Conservation (phyloP, 225 moss, liverwort and hornwort species). For the Polytrichum commune region DNA sequence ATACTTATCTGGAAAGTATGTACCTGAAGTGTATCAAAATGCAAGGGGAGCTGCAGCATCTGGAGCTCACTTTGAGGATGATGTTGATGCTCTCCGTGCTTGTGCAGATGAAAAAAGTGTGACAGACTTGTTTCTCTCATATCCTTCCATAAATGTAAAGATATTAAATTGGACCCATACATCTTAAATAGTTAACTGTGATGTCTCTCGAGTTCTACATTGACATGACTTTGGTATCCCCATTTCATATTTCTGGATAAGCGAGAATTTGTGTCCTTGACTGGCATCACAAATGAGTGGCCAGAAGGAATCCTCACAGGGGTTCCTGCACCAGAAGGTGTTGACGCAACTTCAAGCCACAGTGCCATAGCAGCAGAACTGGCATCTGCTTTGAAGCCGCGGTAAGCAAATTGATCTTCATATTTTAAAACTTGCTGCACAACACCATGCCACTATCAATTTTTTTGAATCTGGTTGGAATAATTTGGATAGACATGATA, state of each 20-base stretch:
- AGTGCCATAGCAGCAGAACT: constrained; percentile 74
- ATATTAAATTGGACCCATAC: constrained; percentile 1
- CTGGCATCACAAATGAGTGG: constrained; percentile 86
- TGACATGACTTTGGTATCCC: neutral
- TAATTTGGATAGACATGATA: neutral
- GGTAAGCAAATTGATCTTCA: constrained; percentile 40
- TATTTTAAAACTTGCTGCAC: neutral
- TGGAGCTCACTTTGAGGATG: constrained; percentile 96
- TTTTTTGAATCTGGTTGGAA: neutral
- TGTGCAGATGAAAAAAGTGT: constrained; percentile 84
- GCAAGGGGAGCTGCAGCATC: constrained; percentile 78
- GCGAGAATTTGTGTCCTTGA: constrained; percentile 50
- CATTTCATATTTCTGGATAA: neutral
- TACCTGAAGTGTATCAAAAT: constrained; percentile 66
- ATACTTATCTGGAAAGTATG: constrained; percentile 74
- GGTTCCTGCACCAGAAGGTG: constrained; percentile 35
- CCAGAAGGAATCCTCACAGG: constrained; percentile 63
- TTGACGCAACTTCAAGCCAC: constrained; percentile 44
- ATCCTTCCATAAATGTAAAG: constrained; percentile 42
- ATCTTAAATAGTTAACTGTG: neutral
- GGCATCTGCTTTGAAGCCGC: constrained; percentile 82
- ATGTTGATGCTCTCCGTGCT: constrained; percentile 93
- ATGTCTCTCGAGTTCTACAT: neutral
- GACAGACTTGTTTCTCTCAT: constrained; percentile 93
- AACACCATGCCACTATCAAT: neutral